A percentile compares a stretch with the other conserved stretches of the same genome.
Conservation (phyloP, 2,329 filamentous ascomycete genomes). For the Aspergillus vadensis region DNA sequence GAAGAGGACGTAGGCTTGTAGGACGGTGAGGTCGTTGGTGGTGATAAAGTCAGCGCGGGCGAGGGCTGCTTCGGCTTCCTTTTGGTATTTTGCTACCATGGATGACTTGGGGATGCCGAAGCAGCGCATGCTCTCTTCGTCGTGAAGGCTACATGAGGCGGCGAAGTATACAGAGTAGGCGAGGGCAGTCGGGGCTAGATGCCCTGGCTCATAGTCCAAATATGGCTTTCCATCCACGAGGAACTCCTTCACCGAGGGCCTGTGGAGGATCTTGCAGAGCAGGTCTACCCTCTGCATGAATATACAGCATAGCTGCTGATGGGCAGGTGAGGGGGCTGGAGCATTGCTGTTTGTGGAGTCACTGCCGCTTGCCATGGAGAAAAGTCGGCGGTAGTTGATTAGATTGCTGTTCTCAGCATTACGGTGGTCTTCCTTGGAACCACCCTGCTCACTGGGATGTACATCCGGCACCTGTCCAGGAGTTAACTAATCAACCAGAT, state of each 20-base stretch:
- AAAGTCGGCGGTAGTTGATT: constrained; percentile 11
- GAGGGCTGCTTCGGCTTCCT: constrained; percentile 28
- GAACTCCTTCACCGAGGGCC: constrained; percentile 30
- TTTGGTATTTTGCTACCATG: constrained; percentile 26
- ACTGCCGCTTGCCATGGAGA: constrained; percentile 17
- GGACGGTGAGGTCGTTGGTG: constrained; percentile 35
- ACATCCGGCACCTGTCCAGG: constrained; percentile 1
- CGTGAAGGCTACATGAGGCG: constrained; percentile 28
- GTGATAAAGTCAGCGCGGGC: constrained; percentile 31
- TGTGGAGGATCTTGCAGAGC: constrained; percentile 35
- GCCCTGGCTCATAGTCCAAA: constrained; percentile 32
- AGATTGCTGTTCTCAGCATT: not conserved
- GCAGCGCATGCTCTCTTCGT: constrained; percentile 25
- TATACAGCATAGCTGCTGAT: constrained; percentile 25
- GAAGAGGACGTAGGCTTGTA: constrained; percentile 37
- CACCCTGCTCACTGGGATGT: not conserved
- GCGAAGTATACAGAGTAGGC: constrained; percentile 30
- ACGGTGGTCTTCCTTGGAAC: not conserved
- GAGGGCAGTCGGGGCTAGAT: constrained; percentile 29
- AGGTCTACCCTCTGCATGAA: constrained; percentile 34
- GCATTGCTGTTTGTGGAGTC: not conserved
- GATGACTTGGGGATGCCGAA: constrained; percentile 24
- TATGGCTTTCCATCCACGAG: constrained; percentile 31
- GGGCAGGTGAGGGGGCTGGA: not conserved
- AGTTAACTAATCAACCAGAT: not conserved